Conservation (phyloP, 1,139 yeast genomes). For the Zygoascus sp. region DNA sequence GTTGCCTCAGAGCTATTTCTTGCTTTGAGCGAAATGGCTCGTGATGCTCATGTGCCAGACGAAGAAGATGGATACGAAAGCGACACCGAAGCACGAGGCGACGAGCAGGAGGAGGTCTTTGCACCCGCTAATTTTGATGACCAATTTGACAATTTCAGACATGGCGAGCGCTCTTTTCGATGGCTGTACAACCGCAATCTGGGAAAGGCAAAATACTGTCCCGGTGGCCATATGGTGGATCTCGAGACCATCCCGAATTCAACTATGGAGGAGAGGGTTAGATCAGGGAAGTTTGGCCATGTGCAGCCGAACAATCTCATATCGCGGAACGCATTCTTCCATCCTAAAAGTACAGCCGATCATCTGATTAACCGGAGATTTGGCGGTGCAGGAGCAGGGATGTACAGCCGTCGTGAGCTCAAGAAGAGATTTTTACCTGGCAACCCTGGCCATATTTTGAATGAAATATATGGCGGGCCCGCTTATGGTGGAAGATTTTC, state of each 20-base stretch:
- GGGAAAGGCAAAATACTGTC: neutral
- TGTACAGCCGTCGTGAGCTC: slow-evolving; percentile 15
- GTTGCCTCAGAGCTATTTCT: slow-evolving; percentile 3
- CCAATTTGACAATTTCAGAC: neutral
- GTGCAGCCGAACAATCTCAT: neutral
- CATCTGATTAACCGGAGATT: slow-evolving; percentile 16
- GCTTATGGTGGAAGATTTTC: slow-evolving; percentile 33
- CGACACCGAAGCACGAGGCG: neutral
- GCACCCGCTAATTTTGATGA: neutral
- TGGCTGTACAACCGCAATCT: slow-evolving; percentile 3
- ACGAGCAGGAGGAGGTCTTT: slow-evolving; percentile 3
- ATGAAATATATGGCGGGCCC: slow-evolving; percentile 22
- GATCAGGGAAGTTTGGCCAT: slow-evolving; percentile 17
- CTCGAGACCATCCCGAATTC: slow-evolving; percentile 17
- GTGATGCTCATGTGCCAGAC: slow-evolving; percentile 5
- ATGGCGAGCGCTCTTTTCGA: neutral
- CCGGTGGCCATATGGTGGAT: slow-evolving; percentile 11
- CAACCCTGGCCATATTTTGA: slow-evolving; percentile 18
- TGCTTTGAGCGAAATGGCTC: slow-evolving; percentile 7
- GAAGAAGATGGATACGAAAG: slow-evolving; percentile 9
- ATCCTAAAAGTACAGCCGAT: slow-evolving; percentile 14
- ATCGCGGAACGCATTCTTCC: neutral
- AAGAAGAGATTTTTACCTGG: slow-evolving; percentile 19
- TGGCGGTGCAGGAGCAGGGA: slow-evolving; percentile 10
- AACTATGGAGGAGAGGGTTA: slow-evolving; percentile 11